These are phyloP conservation scores for Falciphora oryzae DNA, from an alignment of 2,329 filamentous ascomycete species.

Conservation along the genomic window DNA sequence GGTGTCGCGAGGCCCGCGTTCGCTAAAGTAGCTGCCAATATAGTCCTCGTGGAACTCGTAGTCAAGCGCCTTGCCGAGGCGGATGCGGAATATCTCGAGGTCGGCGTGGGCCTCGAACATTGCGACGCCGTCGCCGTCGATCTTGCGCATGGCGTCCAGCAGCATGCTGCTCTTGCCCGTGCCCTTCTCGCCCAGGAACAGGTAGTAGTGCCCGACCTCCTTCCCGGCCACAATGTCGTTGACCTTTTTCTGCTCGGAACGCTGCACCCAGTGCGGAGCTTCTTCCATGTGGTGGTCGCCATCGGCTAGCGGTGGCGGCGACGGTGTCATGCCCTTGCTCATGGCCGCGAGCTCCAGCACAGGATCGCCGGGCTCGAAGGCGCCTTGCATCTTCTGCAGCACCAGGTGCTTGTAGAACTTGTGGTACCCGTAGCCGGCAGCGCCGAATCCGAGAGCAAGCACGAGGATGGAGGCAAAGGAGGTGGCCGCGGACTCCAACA, in stretches of 20 bases:
- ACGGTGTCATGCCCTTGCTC: slow-evolving; percentile 48
- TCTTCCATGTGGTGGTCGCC: slow-evolving; percentile 22
- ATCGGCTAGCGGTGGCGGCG: slow-evolving; percentile 19
- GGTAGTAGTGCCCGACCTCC: slow-evolving; percentile 76
- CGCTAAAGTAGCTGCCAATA: slow-evolving; percentile 92
- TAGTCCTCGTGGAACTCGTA: slow-evolving; percentile 98
- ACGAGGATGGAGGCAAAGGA: slow-evolving; percentile 71
- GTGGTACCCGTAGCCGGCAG: slow-evolving; percentile 73
- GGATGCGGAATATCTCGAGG: slow-evolving; percentile 87
- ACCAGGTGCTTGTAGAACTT: slow-evolving; percentile 85
- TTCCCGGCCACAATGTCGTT: slow-evolving; percentile 76
- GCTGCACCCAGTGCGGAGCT: slow-evolving; percentile 68
- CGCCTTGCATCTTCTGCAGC: slow-evolving; percentile 85
- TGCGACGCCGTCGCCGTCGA: slow-evolving; percentile 79
- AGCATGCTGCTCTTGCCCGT: slow-evolving; percentile 97
- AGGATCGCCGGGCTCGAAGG: slow-evolving; percentile 88
- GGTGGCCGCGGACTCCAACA: slow-evolving; percentile 69
- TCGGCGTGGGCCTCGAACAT: slow-evolving; percentile 98
- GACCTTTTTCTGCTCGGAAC: slow-evolving; percentile 75
- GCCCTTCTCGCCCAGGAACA: slow-evolving; percentile 91
- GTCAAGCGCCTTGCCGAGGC: slow-evolving; percentile 88
- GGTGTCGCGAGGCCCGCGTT: slow-evolving; percentile 84
- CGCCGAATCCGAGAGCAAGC: slow-evolving; percentile 57
- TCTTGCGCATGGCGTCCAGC: slow-evolving; percentile 87
- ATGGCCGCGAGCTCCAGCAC: slow-evolving; percentile 74